Evolutionary conservation across 2,329 filamentous ascomycete species (phyloP), one percentile per base, ranked within the genome.

Genomic region (Blastomyces percursus): DNA sequence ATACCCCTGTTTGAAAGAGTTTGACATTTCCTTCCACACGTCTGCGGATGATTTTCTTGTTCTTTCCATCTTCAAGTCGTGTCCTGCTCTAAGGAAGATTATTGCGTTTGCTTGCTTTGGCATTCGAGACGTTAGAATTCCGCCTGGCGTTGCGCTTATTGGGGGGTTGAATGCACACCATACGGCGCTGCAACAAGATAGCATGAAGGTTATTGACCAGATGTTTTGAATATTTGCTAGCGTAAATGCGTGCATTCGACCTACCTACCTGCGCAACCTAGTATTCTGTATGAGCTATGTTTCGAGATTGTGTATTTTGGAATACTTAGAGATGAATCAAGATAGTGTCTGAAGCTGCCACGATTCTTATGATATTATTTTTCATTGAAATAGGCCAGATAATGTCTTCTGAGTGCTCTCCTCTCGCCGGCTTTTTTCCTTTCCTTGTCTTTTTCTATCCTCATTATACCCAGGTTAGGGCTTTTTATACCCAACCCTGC

Each of bases 21-120:
- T 96, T 52, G 91, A 96, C 71, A 78, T 94, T 52, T 89, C 87
- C 61, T 95, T 96, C 73, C 72, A 77, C 27, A 74, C 73, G 1
- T 68, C 68, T 12, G 71, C 80, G 48, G 78, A 81, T 65, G 77
- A 79, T 63, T 76, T 76, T 50, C 67, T 81, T 42, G 70, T 78
- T 19, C 70, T 72, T 7, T 72, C 73, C 11, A 79, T 81, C 50
- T 77, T 81, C 66, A 71, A 70, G 64, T 74, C 74, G 62, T 81
- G 79, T 64, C 79, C 78, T 2, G 67, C 71, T 12, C 70, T 84
- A 50, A 75, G 75, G 63, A 83, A 85, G 71, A 70, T 87, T 35
- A 81, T 84, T 6, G 81, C 83, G 2, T 87, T 87, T 73, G 84
- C 81, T 5, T 87, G 84, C 71, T 86, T 86, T 71, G 80, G 81